Conservation (phyloP, 768 basidiomycete genomes). For the Pleurotus salmoneostramineus region DNA sequence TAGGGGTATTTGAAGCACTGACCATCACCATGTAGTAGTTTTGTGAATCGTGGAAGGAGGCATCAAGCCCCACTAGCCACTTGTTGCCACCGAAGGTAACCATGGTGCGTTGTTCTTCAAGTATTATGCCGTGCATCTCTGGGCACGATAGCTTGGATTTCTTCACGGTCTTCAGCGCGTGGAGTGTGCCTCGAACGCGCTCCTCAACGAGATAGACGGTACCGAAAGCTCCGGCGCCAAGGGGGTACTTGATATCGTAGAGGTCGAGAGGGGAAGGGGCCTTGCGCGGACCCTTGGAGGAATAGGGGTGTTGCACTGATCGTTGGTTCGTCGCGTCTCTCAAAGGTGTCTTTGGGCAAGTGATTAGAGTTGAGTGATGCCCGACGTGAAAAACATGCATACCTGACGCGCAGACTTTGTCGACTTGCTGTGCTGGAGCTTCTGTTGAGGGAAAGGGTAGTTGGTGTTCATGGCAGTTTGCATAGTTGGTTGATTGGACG, state of each 20-base stretch:
- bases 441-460: background rate
- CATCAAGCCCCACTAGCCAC: slow-evolving; percentile 5
- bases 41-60: slow-evolving; percentile 7
- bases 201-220: slow-evolving; percentile 7
- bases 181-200: background rate
- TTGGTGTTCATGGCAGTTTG: background rate
- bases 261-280: background rate
- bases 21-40: slow-evolving; percentile 10
- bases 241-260: slow-evolving; percentile 11
- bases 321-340: background rate
- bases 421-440: background rate
- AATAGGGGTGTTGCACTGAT: background rate
- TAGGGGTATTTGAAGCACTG: background rate
- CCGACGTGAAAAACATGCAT: background rate
- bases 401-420: background rate
- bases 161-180: slow-evolving; percentile 8
- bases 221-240: slow-evolving; percentile 5
- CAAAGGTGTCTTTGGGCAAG: background rate
- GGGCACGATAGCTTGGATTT: slow-evolving; percentile 2
- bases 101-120: slow-evolving; percentile 5
- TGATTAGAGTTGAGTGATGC: background rate
- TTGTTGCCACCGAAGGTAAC: background rate
- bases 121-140: background rate
- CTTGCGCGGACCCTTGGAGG: background rate
- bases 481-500: background rate